Percentiles rank a stretch among this genome's conserved stretches.
Evolutionary conservation across 495 filamentous ascomycete genomes (phyloP).

Genomic region (Aspergillus nanangensis): DNA sequence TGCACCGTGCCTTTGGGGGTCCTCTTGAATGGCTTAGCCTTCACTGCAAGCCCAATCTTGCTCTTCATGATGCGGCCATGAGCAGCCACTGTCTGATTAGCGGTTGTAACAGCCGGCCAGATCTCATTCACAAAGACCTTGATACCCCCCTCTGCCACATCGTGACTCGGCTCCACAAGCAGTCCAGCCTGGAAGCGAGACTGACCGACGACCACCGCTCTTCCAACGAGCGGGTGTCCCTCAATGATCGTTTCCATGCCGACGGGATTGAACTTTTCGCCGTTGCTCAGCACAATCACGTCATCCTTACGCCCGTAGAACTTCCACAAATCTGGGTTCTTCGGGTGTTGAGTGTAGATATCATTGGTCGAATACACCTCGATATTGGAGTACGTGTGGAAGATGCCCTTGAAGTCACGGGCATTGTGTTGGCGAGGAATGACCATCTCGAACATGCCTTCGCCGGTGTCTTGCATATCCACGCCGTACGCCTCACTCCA

Average conservation of each 20-base stretch:
- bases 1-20: conserved; percentile 55
- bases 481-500: conserved; percentile 40
- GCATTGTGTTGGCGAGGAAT: conserved; percentile 13
- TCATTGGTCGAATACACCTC: conserved; percentile 52
- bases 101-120: conserved; percentile 43
- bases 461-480: conserved; percentile 32
- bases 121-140: conserved; percentile 23
- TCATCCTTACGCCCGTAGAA: conserved; percentile 54
- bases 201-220: conserved; percentile 47
- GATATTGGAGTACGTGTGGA: conserved; percentile 25
- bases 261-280: conserved; percentile 59
- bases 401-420: conserved; percentile 19
- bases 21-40: conserved; percentile 44
- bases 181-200: conserved; percentile 47
- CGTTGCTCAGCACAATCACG: conserved; percentile 60
- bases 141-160: not conserved
- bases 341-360: conserved; percentile 49
- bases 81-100: conserved; percentile 33
- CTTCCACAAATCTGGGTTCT: conserved; percentile 42
- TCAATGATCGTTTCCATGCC: conserved; percentile 45
- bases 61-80: conserved; percentile 34
- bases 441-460: conserved; percentile 47
- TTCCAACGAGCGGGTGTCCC: conserved; percentile 38
- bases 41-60: conserved; percentile 31
- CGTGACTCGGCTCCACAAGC: conserved; percentile 41